Base-by-base conservation (phyloP, 805 yeast genomes). In the Schizosaccharomyces osmophilus region DNA sequence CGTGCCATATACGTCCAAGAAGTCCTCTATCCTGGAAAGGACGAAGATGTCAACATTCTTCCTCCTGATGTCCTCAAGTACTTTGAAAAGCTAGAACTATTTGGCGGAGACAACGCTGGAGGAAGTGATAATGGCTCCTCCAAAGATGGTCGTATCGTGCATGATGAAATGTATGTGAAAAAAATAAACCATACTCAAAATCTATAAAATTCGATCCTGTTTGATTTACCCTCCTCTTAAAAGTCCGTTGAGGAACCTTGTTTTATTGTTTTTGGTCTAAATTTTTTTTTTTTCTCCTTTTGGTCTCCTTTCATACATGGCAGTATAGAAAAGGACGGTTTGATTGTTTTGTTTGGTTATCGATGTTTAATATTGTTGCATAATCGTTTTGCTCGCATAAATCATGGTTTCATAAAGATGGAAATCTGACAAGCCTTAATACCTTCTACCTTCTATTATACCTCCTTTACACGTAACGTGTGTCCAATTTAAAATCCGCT, bases 21-120 rank as follows among this genome's bases (percentile, higher is more conserved):
- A 31, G 13, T 57, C n/a, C 26, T 57, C 8, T 57, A 57, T 41
- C 60, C 60, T 17, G 60, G 60, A 31, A 39, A 57, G 22, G 60
- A 57, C 13, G 60, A 57, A 57, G 42, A 57, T 36, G n/a, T 29
- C 6, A 17, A 17, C 36, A 51, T 29, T 6, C 15, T 51, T 17
- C 26, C 36, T 17, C 57, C 31, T 15, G 32, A 51, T 9, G 57
- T 51, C 6, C 57, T 51, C 11, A 17, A 51, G n/a, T 51, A 51
- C n/a, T 51, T 24, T 17, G 2, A 17, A 22, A 17, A 22, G 6
- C 36, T 51, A 5, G 36, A 51, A 51, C 5, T 8, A 19, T n/a
- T 19, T 19, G 51, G 4, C n/a, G 17, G 4, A 4, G 51, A 45
- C 13, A 19, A 13, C n/a, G 48, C 48, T 19, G 48, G 9, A 31